A percentile compares a stretch with the other conserved stretches of the same genome.
These are phyloP conservation scores for Aspergillus homomorphus DNA, from an alignment of 495 filamentous ascomycete species.

Conservation along the genomic window DNA sequence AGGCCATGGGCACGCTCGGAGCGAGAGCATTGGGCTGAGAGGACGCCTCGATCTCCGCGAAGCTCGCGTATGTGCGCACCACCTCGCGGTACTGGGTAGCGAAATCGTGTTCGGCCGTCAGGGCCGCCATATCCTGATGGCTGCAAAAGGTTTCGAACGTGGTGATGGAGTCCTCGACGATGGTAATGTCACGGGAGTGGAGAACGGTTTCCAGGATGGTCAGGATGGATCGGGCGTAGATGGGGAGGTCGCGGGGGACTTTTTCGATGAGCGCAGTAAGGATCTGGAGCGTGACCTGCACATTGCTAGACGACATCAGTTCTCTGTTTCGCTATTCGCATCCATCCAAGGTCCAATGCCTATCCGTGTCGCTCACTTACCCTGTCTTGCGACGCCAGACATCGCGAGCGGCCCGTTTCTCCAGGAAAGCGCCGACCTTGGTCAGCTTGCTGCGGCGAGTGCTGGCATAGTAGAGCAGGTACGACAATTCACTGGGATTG, in stretches of 20 bases:
- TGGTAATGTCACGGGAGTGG: slow-evolving; percentile 74
- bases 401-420: slow-evolving; percentile 84
- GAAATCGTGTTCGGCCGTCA: slow-evolving; percentile 79
- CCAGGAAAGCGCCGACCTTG: slow-evolving; percentile 87
- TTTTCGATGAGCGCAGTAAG: slow-evolving; percentile 87
- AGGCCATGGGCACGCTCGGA: slow-evolving; percentile 69
- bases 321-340: not conserved
- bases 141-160: slow-evolving; percentile 82
- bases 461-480: slow-evolving; percentile 91
- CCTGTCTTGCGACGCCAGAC: slow-evolving; percentile 77
- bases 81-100: slow-evolving; percentile 77
- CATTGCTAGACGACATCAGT: slow-evolving; percentile 57
- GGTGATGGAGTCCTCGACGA: slow-evolving; percentile 81
- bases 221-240: slow-evolving; percentile 78
- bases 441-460: slow-evolving; percentile 89
- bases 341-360: not conserved
- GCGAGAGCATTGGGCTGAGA: slow-evolving; percentile 27
- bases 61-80: slow-evolving; percentile 70
- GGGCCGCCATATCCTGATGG: slow-evolving; percentile 72
- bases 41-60: slow-evolving; percentile 52
- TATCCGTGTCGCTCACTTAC: slow-evolving; percentile 47
- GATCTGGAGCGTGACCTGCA: slow-evolving; percentile 89
- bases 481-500: slow-evolving; percentile 91
- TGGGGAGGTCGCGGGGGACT: slow-evolving; percentile 79
- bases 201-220: slow-evolving; percentile 75